These are phyloP conservation scores for Ophiostoma angusticollis DNA, from an alignment of 2,329 filamentous ascomycete species.

Conservation along the genomic window DNA sequence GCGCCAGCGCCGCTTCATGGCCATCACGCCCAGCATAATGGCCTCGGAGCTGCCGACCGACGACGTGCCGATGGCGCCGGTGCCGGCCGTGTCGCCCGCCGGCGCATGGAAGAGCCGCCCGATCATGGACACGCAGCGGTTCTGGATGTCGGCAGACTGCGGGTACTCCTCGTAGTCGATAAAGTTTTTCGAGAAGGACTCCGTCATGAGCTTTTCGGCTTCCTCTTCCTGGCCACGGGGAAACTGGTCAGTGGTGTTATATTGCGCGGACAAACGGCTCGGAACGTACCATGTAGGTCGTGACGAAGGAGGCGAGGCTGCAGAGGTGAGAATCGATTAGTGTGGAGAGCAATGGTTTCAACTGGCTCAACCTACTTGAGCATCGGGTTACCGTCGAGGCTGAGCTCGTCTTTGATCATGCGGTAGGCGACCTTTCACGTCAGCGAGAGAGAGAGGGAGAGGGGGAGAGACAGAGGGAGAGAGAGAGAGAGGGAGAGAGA, in stretches of 20 bases:
- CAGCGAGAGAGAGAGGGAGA: neutral
- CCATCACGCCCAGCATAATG: constrained; percentile 69
- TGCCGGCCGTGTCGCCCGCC: constrained; percentile 31
- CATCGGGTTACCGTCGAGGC: constrained; percentile 82
- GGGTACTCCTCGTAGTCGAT: constrained; percentile 82
- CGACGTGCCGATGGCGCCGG: constrained; percentile 69
- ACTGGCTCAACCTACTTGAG: constrained; percentile 60
- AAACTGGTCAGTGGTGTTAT: too few species aligned
- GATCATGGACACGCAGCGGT: constrained; percentile 86
- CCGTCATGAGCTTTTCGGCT: constrained; percentile 88
- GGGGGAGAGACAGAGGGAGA: neutral
- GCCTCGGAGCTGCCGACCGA: constrained; percentile 84
- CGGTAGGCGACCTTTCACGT: constrained; percentile 59
- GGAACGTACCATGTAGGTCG: constrained; percentile 2
- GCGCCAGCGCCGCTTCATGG: constrained; percentile 94
- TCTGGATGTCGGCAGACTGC: constrained; percentile 73
- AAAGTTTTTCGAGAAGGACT: constrained; percentile 90
- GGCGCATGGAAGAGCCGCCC: constrained; percentile 79
- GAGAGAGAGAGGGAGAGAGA: too few species aligned
- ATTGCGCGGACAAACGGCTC: too few species aligned
- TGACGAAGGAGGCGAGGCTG: neutral
- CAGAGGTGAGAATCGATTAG: neutral
- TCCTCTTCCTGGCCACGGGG: constrained; percentile 93
- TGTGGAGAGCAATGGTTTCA: constrained; percentile 5
- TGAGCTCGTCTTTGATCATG: constrained; percentile 92